Evolutionary conservation across 2,329 filamentous ascomycete genomes (phyloP).

Genomic region (Trichoderma aggressivum): DNA sequence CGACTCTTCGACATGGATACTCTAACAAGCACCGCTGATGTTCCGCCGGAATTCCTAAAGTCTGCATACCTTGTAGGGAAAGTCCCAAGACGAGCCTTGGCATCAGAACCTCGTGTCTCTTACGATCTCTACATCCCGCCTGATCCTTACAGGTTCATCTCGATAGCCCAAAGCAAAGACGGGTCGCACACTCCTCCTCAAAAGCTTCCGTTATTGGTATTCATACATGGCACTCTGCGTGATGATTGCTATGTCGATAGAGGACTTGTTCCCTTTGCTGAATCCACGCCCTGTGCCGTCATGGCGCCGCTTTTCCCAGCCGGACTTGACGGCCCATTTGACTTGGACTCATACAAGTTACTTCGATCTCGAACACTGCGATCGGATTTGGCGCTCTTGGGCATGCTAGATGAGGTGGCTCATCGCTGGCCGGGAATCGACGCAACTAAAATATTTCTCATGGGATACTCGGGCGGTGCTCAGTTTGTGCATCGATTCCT

Average conservation of each 20-base stretch:
- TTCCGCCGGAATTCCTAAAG: neutral
- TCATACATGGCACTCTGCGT: neutral
- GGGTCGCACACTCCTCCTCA: neutral
- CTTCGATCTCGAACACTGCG: neutral
- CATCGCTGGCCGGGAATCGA: neutral
- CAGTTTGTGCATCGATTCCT: neutral
- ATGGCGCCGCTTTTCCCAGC: neutral
- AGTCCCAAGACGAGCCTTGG: neutral
- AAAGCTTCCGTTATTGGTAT: neutral
- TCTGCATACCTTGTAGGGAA: neutral
- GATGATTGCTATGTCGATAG: neutral
- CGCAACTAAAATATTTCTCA: neutral
- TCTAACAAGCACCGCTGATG: neutral
- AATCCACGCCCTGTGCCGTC: neutral
- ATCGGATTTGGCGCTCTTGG: neutral
- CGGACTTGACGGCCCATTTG: neutral
- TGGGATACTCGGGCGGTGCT: neutral
- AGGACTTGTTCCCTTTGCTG: neutral
- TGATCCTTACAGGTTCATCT: neutral
- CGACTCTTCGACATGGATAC: neutral
- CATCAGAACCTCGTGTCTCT: neutral
- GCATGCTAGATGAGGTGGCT: neutral
- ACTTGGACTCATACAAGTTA: neutral
- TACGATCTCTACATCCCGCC: neutral
- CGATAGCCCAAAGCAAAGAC: neutral